Percentiles rank a stretch among this genome's conserved stretches.
phyloP scores from a whole-genome alignment of 805 yeast genomes.

The Candida ipomoeae region DNA sequence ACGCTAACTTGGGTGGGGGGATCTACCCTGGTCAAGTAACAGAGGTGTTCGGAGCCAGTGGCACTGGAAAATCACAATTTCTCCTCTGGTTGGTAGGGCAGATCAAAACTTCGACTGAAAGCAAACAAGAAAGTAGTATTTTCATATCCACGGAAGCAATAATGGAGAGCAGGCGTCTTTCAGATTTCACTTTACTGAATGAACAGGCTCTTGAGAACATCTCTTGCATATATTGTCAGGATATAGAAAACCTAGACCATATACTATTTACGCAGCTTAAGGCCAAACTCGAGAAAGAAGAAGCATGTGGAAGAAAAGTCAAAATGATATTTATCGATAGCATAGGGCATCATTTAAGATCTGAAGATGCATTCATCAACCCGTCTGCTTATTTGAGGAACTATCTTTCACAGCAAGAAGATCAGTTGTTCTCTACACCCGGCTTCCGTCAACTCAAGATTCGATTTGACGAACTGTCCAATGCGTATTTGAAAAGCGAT shows the following conservation, averaged over 20 bases:
- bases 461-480: constrained; percentile 28
- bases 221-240: constrained; percentile 56
- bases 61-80: constrained; percentile 83
- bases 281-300: constrained; percentile 26
- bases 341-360: constrained; percentile 74
- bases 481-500: constrained; percentile 18
- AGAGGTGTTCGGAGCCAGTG: constrained; percentile 80
- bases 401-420: constrained; percentile 13
- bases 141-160: constrained; percentile 76
- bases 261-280: constrained; percentile 69
- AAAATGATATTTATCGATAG: constrained; percentile 74
- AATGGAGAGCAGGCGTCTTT: constrained; percentile 60
- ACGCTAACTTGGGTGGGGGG: constrained; percentile 12
- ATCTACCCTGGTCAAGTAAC: constrained; percentile 29
- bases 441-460: constrained; percentile 8
- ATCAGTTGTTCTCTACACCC: constrained; percentile 6
- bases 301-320: constrained; percentile 28
- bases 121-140: constrained; percentile 30
- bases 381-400: constrained; percentile 10
- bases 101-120: background rate
- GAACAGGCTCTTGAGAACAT: constrained; percentile 32
- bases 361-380: constrained; percentile 39
- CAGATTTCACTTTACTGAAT: constrained; percentile 7
- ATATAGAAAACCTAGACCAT: constrained; percentile 71
- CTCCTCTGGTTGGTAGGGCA: constrained; percentile 54